phyloP scores from a whole-genome alignment of 768 basidiomycete species.

The Gloeopeniophorella convolvens region DNA sequence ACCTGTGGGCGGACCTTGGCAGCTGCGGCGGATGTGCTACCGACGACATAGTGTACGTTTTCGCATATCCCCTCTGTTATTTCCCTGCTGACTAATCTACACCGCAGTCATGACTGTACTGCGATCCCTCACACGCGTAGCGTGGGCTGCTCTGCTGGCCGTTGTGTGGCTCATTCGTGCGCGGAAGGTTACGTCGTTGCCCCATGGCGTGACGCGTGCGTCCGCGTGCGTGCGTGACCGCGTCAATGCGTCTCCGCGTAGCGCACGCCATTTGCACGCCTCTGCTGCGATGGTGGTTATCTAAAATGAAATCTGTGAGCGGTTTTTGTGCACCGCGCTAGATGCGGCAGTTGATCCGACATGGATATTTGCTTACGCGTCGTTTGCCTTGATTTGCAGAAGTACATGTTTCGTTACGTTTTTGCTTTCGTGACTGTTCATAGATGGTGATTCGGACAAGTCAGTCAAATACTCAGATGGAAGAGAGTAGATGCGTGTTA shows the following conservation, averaged over 20 bases:
- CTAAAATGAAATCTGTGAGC: too few species aligned
- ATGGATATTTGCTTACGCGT: too few species aligned
- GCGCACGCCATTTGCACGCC: too few species aligned
- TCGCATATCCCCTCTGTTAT: not conserved
- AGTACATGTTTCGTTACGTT: too few species aligned
- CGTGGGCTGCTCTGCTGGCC: constrained; percentile 26
- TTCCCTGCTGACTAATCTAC: not conserved
- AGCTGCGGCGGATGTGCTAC: constrained; percentile 30
- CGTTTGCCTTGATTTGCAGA: too few species aligned
- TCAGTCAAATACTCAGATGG: too few species aligned
- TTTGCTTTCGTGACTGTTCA: too few species aligned
- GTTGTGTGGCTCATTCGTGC: constrained; percentile 27
- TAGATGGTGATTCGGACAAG: too few species aligned
- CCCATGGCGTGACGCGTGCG: constrained; percentile 20
- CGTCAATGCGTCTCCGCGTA: not conserved
- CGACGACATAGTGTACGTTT: constrained; percentile 23
- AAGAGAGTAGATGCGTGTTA: too few species aligned
- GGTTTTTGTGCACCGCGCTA: too few species aligned
- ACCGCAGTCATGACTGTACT: constrained; percentile 28
- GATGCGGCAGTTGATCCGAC: too few species aligned
- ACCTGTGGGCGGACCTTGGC: constrained; percentile 24
- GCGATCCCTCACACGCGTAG: constrained; percentile 21
- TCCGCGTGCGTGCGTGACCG: not conserved
- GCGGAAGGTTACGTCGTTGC: constrained; percentile 22
- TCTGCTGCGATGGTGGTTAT: too few species aligned